Percentiles rank a stretch among this genome's conserved stretches.
Conservation (phyloP, 306 rosid species). For the Quercus berberidifolia region DNA sequence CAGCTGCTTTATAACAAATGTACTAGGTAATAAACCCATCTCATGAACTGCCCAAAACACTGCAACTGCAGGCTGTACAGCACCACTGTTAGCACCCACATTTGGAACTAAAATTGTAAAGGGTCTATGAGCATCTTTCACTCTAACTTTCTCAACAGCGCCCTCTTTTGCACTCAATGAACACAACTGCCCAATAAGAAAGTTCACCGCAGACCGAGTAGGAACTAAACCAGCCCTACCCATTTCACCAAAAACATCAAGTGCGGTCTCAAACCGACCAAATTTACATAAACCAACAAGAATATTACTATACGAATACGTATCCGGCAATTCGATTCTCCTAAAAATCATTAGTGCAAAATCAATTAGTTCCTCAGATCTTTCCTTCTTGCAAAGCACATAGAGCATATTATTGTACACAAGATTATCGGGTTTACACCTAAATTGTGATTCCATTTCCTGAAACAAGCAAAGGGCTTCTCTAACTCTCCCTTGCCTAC, state of each 20-base stretch:
- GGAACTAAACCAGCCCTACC: slow-evolving; percentile 45
- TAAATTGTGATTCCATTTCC: slow-evolving; percentile 52
- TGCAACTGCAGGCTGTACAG: slow-evolving; percentile 53
- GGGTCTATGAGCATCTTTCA: slow-evolving; percentile 41
- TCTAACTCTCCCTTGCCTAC: slow-evolving; percentile 59
- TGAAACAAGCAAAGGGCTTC: slow-evolving; percentile 63
- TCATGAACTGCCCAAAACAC: slow-evolving; percentile 50
- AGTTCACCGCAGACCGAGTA: slow-evolving; percentile 57
- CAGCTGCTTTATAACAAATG: slow-evolving; percentile 55
- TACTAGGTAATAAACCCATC: slow-evolving; percentile 52
- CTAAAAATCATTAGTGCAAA: slow-evolving; percentile 47
- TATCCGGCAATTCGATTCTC: slow-evolving; percentile 57
- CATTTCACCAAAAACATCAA: slow-evolving; percentile 60
- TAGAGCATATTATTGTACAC: slow-evolving; percentile 67
- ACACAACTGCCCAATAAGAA: slow-evolving; percentile 61
- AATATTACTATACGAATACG: slow-evolving; percentile 61
- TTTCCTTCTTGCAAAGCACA: slow-evolving; percentile 67
- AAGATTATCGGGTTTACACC: slow-evolving; percentile 62
- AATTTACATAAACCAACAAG: slow-evolving; percentile 68
- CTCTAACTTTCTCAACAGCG: slow-evolving; percentile 50
- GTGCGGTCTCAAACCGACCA: slow-evolving; percentile 49
- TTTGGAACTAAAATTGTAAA: slow-evolving; percentile 63
- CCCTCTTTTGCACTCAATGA: slow-evolving; percentile 60
- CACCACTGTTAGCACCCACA: slow-evolving; percentile 39
- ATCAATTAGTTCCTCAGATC: slow-evolving; percentile 50